Evolutionary conservation across 129 eudicot species (phyloP).

Genomic region (Logfia minima): DNA sequence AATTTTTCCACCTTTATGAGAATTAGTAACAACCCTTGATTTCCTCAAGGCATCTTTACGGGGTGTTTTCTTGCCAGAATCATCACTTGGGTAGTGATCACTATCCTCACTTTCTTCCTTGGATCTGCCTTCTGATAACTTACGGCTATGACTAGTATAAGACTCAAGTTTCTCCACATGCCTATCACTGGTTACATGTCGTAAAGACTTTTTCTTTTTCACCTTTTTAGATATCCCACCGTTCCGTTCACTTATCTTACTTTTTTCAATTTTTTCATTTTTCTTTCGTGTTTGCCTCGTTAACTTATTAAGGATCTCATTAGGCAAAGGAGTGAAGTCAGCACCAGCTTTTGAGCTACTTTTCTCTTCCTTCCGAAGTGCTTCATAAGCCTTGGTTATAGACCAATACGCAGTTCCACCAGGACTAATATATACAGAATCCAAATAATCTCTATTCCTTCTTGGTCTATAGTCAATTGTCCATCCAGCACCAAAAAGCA

Average conservation of each 20-base stretch:
- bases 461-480: slow-evolving; percentile 88
- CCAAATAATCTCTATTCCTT: slow-evolving; percentile 75
- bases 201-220: slow-evolving; percentile 36
- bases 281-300: slow-evolving; percentile 86
- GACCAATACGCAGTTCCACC: slow-evolving; percentile 92
- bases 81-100: slow-evolving; percentile 34
- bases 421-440: slow-evolving; percentile 90
- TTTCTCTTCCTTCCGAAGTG: slow-evolving; percentile 68
- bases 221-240: slow-evolving; percentile 40
- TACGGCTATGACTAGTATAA: neutral
- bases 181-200: slow-evolving; percentile 27
- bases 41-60: slow-evolving; percentile 38
- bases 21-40: slow-evolving; percentile 25
- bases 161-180: neutral
- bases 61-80: slow-evolving; percentile 27
- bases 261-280: slow-evolving; percentile 58
- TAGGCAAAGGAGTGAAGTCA: slow-evolving; percentile 64
- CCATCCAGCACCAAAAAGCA: slow-evolving; percentile 92
- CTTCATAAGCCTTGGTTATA: slow-evolving; percentile 84
- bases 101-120: slow-evolving; percentile 32
- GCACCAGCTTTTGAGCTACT: slow-evolving; percentile 34
- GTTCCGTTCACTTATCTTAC: slow-evolving; percentile 42
- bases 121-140: slow-evolving; percentile 37
- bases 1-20: slow-evolving; percentile 46
- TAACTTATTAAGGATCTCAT: slow-evolving; percentile 60